These are phyloP conservation scores for Nicotiana tomentosiformis DNA, from an alignment of 257 asterid genomes.

Conservation along the genomic window DNA sequence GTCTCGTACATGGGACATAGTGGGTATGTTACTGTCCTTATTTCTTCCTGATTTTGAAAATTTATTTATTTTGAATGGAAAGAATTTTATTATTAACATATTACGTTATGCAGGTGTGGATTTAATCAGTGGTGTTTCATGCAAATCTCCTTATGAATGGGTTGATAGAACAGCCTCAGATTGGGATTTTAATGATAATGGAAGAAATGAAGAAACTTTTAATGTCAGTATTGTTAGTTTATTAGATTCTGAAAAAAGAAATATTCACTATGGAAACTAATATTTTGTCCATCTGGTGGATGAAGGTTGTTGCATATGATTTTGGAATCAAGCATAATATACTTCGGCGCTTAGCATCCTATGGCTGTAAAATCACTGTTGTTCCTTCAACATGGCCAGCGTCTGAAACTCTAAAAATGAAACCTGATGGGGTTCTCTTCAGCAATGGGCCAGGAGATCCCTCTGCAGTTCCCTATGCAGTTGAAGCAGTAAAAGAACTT, in stretches of 20 bases:
- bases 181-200: conserved; percentile 67
- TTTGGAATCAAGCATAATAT: conserved; percentile 96
- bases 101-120: conserved; percentile 65
- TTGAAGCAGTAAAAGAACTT: conserved; percentile 69
- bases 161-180: conserved; percentile 47
- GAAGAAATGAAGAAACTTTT: conserved; percentile 40
- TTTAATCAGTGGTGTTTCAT: conserved; percentile 82
- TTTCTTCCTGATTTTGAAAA: background rate
- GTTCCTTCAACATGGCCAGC: conserved; percentile 96
- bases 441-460: conserved; percentile 99
- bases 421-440: conserved; percentile 87
- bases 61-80: background rate
- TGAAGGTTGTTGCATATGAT: conserved; percentile 94
- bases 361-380: conserved; percentile 85
- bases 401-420: conserved; percentile 78
- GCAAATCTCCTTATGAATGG: conserved; percentile 85
- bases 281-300: conserved; percentile 1
- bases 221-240: conserved; percentile 35
- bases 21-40: conserved; percentile 43
- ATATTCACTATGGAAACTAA: conserved; percentile 10
- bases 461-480: conserved; percentile 97
- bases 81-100: background rate
- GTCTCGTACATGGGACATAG: conserved; percentile 79
- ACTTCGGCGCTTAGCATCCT: conserved; percentile 83
- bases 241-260: background rate